Base-by-base conservation (phyloP, 2,329 filamentous ascomycete species). In the Elsinoe fawcettii region DNA sequence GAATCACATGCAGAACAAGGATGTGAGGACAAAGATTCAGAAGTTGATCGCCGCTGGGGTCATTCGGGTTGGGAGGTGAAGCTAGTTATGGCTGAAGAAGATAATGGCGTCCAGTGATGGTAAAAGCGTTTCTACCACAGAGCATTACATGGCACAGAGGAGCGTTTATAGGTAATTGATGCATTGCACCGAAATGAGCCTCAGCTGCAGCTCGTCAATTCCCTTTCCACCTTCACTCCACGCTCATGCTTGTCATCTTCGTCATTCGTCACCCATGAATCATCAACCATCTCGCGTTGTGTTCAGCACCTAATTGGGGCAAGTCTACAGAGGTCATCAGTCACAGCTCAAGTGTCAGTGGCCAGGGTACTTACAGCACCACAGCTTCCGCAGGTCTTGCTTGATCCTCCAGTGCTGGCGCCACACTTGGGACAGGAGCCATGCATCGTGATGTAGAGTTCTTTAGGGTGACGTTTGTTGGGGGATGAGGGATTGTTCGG, bases 1-100 rank as follows among this genome's bases (percentile, higher is more conserved):
- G 70, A 92, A 99, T 73, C 95, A 99, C 74, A 96, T 99, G 88
- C 88, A 85, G 78, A 99, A 97, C 77, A 82, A 90, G 0, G 81
- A 79, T 59, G 88, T 99, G 64, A 81, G 85, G 60, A 82, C 82
- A 66, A 96, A 96, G 81, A 87, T 99, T 63, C 90, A 96, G 79
- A 96, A 96, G 77, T 77, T 97, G 66, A 86, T 96, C 63, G 90
- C 90, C 56, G 91, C 92, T 43, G 91, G 93, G 68, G 90, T 96
- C 12, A 96, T 96, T 51, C 60, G 67, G 34, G 61, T 70, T 60
- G 69, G 69, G 23, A 62, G 66, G 60, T 66, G 59, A 39, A 16
- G 9, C 16, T 23, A 14, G 6, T 14, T 11, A 22, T 14, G 22
- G 9, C 22, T 32, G 30, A 39, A 16, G 9, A 7, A 16, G 16